These are phyloP conservation scores for Mycena filopes DNA, from an alignment of 768 basidiomycete genomes.

Conservation along the genomic window DNA sequence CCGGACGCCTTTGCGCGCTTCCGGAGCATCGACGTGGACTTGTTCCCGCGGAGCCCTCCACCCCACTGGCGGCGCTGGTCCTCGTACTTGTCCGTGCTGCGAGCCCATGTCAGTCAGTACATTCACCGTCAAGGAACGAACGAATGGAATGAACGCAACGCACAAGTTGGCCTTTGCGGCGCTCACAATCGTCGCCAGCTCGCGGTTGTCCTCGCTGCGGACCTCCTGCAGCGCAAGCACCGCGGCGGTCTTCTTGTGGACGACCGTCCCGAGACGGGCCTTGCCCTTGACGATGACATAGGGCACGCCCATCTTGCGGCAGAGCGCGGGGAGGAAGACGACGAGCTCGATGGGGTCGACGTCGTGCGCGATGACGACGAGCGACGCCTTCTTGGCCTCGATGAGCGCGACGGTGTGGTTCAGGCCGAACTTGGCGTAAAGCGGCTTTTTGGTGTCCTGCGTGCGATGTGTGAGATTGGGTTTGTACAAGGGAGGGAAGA, in stretches of 20 bases:
- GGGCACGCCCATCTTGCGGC: constrained; percentile 99
- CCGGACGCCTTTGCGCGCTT: constrained; percentile 95
- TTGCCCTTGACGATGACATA: constrained; percentile 99
- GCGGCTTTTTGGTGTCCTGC: constrained; percentile 91
- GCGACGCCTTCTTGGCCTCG: constrained; percentile 96
- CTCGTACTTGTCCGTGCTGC: constrained; percentile 91
- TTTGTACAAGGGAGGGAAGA: background rate
- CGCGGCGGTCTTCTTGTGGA: constrained; percentile 98
- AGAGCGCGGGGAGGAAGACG: constrained; percentile 96
- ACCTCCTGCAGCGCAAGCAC: constrained; percentile 94
- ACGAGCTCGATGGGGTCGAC: constrained; percentile 99
- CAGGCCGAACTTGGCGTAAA: constrained; percentile 95
- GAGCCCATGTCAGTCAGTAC: constrained; percentile 25
- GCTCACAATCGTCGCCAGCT: constrained; percentile 90
- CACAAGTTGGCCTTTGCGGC: constrained; percentile 98
- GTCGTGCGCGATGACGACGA: constrained; percentile 96
- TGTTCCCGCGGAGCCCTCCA: constrained; percentile 95
- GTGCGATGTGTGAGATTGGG: background rate
- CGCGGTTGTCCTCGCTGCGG: constrained; percentile 91
- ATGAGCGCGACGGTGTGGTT: constrained; percentile 97
- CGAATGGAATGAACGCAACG: constrained; percentile 49
- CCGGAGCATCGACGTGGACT: constrained; percentile 92
- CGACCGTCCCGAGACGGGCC: constrained; percentile 96
- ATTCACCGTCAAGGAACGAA: background rate
- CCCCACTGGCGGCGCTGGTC: constrained; percentile 94